Percentiles rank a stretch among this genome's conserved stretches.
phyloP scores from a whole-genome alignment of 495 filamentous ascomycete genomes.

The Antarctomyces pellizariae region DNA sequence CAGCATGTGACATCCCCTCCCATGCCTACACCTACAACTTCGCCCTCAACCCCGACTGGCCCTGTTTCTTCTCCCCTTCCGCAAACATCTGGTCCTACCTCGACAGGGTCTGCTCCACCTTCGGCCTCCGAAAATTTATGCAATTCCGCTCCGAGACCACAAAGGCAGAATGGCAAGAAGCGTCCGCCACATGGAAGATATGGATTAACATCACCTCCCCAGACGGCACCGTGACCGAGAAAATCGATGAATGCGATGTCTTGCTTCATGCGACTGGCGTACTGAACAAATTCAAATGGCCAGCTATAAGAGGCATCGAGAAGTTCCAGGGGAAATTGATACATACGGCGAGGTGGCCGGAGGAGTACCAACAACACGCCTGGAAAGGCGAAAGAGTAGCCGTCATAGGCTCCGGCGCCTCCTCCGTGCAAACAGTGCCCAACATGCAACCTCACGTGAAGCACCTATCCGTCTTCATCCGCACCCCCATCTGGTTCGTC shows the following conservation, averaged over 20 bases:
- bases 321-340: slow-evolving; percentile 17
- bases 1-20: slow-evolving; percentile 12
- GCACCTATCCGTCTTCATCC: slow-evolving; percentile 25
- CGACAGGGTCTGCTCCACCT: slow-evolving; percentile 15
- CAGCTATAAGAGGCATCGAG: slow-evolving; percentile 15
- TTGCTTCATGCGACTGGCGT: slow-evolving; percentile 16
- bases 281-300: slow-evolving; percentile 16
- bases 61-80: slow-evolving; percentile 14
- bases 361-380: slow-evolving; percentile 2
- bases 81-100: slow-evolving; percentile 19
- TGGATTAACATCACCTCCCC: slow-evolving; percentile 10
- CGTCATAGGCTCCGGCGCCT: slow-evolving; percentile 24
- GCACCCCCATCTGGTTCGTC: slow-evolving; percentile 29
- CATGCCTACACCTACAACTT: slow-evolving; percentile 19
- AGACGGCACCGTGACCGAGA: slow-evolving; percentile 4
- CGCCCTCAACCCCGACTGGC: slow-evolving; percentile 17
- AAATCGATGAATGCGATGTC: slow-evolving; percentile 14
- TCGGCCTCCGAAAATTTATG: slow-evolving; percentile 16
- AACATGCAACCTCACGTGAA: slow-evolving; percentile 19
- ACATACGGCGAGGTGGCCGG: slow-evolving; percentile 5
- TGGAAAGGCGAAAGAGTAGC: slow-evolving; percentile 20
- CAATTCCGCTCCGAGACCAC: slow-evolving; percentile 15
- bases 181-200: slow-evolving; percentile 13
- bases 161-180: slow-evolving; percentile 13
- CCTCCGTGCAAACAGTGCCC: slow-evolving; percentile 24